Evolutionary conservation across 2,329 filamentous ascomycete genomes (phyloP).

Genomic region (Cercospora janseana): DNA sequence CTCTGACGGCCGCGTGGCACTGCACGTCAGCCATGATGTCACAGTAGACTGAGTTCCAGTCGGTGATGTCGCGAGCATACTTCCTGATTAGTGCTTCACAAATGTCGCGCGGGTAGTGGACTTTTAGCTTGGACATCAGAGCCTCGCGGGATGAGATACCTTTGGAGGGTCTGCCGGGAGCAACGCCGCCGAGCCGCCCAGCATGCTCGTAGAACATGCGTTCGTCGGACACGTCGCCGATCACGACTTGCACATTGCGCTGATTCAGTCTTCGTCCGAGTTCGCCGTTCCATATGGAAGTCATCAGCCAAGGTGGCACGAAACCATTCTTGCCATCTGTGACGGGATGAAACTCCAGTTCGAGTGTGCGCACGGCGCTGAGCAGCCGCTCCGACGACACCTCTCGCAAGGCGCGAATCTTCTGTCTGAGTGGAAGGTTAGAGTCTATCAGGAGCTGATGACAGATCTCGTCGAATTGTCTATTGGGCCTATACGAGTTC

Average conservation of each 20-base stretch:
- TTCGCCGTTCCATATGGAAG: constrained; percentile 23
- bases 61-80: constrained; percentile 19
- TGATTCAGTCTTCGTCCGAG: constrained; percentile 22
- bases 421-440: constrained; percentile 17
- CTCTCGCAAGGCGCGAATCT: constrained; percentile 18
- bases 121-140: constrained; percentile 16
- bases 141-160: constrained; percentile 15
- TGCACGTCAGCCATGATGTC: constrained; percentile 26
- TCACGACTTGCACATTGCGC: constrained; percentile 20
- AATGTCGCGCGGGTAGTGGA: constrained; percentile 17
- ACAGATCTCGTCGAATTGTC: constrained; percentile 24
- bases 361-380: constrained; percentile 17
- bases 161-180: constrained; percentile 4
- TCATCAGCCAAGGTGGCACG: constrained; percentile 20
- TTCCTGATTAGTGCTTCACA: constrained; percentile 17
- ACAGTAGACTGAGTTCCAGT: constrained; percentile 22
- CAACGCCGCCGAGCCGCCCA: constrained; percentile 3
- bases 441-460: constrained; percentile 20
- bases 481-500: constrained; percentile 17
- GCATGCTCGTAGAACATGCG: constrained; percentile 15
- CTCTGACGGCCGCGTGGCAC: constrained; percentile 22
- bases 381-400: constrained; percentile 20
- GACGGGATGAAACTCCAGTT: constrained; percentile 21
- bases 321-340: constrained; percentile 24
- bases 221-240: constrained; percentile 21